Conservation (phyloP, 345 rosid genomes). For the Lumnitzera racemosa region DNA sequence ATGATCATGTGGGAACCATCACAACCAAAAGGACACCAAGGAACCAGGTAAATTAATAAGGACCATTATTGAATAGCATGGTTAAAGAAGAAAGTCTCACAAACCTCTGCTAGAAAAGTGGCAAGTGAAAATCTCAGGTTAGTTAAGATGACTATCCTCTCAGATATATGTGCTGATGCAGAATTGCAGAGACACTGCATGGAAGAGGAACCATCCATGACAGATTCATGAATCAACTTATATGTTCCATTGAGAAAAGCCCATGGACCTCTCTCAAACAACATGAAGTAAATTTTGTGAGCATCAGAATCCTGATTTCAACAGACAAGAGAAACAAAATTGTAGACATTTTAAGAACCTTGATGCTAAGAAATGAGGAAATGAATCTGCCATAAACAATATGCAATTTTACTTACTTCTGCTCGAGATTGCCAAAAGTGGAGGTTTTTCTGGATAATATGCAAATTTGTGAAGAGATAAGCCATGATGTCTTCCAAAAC, state of each 20-base stretch:
- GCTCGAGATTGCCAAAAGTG: slow-evolving; percentile 76
- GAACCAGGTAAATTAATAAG: neutral
- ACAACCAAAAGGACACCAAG: too few species aligned
- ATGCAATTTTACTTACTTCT: slow-evolving; percentile 40
- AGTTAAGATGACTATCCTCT: slow-evolving; percentile 54
- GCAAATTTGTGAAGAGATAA: slow-evolving; percentile 42
- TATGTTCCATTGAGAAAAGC: slow-evolving; percentile 56
- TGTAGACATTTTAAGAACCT: neutral
- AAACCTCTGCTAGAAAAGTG: slow-evolving; percentile 84
- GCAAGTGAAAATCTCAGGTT: slow-evolving; percentile 58
- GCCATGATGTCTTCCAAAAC: slow-evolving; percentile 69
- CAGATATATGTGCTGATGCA: slow-evolving; percentile 61
- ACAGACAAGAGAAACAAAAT: neutral
- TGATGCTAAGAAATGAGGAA: neutral
- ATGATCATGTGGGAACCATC: too few species aligned
- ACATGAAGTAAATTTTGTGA: slow-evolving; percentile 61
- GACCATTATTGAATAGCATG: neutral
- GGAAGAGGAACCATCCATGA: slow-evolving; percentile 40
- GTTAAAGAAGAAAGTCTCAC: neutral
- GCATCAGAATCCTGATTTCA: slow-evolving; percentile 53
- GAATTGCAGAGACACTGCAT: slow-evolving; percentile 44
- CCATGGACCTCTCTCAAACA: slow-evolving; percentile 84
- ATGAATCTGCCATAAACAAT: neutral
- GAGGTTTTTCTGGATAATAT: slow-evolving; percentile 59
- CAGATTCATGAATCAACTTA: slow-evolving; percentile 31